phyloP scores from a whole-genome alignment of 1,284 basidiomycete genomes.

The Ceratobasidium sp. region DNA sequence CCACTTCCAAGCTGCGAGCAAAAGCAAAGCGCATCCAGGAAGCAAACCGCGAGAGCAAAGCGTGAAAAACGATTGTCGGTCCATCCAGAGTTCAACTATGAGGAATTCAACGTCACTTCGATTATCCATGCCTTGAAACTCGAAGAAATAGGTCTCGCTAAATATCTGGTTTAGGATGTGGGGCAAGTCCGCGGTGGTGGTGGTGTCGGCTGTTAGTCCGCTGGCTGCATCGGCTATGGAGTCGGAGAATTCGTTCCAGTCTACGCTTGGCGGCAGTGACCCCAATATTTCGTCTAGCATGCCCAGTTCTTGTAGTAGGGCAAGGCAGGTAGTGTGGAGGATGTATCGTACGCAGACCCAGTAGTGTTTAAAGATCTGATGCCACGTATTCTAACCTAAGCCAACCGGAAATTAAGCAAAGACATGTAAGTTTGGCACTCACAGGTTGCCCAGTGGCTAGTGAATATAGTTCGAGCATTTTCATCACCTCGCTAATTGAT shows the following conservation, averaged over 20 bases:
- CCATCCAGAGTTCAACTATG: background rate
- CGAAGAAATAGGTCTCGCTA: background rate
- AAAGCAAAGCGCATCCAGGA: background rate
- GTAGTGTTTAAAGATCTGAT: background rate
- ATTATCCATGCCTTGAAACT: background rate
- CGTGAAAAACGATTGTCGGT: background rate
- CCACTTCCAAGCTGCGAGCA: conserved; percentile 10
- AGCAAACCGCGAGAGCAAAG: background rate
- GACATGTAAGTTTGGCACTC: background rate
- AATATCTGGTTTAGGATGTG: background rate
- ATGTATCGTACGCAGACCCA: background rate
- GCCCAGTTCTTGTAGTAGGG: background rate
- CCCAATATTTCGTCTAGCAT: background rate
- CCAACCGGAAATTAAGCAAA: background rate
- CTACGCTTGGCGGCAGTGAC: background rate
- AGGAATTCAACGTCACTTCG: background rate
- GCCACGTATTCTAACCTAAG: background rate
- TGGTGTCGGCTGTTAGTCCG: too few relatives aligned
- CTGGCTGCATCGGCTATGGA: background rate
- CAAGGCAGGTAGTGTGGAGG: background rate
- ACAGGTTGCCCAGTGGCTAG: background rate
- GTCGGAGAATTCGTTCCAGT: background rate
- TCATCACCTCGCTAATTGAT: background rate
- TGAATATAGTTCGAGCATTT: background rate
- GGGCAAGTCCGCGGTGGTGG: background rate